A percentile compares a stretch with the other conserved stretches of the same genome.
Conservation (phyloP, 2,329 filamentous ascomycete genomes). For the Phialophora chinensis region DNA sequence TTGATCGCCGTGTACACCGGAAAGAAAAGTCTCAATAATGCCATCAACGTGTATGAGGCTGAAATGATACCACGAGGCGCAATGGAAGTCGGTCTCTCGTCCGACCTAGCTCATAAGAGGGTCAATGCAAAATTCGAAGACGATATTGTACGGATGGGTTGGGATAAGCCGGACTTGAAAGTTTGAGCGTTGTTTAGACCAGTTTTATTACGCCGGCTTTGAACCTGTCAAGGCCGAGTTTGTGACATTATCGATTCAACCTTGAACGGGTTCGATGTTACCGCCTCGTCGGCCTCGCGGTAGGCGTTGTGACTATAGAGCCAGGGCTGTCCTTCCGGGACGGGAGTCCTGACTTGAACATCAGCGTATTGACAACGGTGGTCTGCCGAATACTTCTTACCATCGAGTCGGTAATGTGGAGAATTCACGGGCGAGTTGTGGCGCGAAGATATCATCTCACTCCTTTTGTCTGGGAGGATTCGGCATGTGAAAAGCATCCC, state of each 20-base stretch:
- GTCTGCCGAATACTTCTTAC: slow-evolving; percentile 39
- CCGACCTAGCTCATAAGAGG: neutral
- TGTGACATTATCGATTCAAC: neutral
- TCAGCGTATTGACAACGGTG: slow-evolving; percentile 1
- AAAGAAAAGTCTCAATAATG: slow-evolving; percentile 24
- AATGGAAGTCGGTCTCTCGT: slow-evolving; percentile 44
- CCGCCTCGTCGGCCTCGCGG: slow-evolving; percentile 57
- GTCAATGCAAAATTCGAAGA: slow-evolving; percentile 2
- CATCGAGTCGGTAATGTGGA: slow-evolving; percentile 68
- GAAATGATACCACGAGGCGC: slow-evolving; percentile 50
- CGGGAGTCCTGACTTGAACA: slow-evolving; percentile 57
- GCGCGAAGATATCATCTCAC: slow-evolving; percentile 54
- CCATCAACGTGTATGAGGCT: slow-evolving; percentile 41
- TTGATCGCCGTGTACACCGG: slow-evolving; percentile 11
- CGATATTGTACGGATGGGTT: neutral
- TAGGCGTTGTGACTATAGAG: slow-evolving; percentile 69
- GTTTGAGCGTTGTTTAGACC: neutral
- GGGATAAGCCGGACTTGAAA: neutral
- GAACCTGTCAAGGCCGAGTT: too few relatives aligned
- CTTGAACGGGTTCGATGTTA: slow-evolving; percentile 26
- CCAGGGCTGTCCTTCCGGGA: slow-evolving; percentile 64
- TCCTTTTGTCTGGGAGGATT: too few relatives aligned
- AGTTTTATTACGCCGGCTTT: neutral
- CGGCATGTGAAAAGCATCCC: too few relatives aligned
- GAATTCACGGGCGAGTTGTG: slow-evolving; percentile 56